These are phyloP conservation scores for Paecilomyces dactylethromorphus DNA, from an alignment of 2,329 filamentous ascomycete genomes.

Conservation along the genomic window DNA sequence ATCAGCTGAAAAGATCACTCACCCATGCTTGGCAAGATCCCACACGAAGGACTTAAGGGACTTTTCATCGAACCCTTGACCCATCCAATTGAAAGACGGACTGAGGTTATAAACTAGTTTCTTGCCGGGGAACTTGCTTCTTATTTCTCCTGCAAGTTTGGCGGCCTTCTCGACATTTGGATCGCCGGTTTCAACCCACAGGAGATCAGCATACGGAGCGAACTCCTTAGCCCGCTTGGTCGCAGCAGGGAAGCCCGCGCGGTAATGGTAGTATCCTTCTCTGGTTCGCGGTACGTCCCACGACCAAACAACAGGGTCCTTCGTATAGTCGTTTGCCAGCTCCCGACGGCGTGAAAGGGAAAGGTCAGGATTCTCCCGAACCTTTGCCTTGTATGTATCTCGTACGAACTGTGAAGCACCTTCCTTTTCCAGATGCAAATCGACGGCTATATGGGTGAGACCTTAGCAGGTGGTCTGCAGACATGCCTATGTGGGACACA, in stretches of 20 bases:
- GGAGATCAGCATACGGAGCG: conserved; percentile 83
- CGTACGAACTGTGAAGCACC: conserved; percentile 59
- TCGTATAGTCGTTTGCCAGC: conserved; percentile 62
- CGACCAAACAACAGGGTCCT: conserved; percentile 68
- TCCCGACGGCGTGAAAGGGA: conserved; percentile 71
- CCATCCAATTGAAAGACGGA: conserved; percentile 98
- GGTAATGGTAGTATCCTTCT: conserved; percentile 57
- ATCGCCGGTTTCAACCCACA: conserved; percentile 95
- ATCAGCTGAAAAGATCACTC: conserved; percentile 42
- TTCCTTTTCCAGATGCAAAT: conserved; percentile 63
- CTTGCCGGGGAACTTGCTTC: conserved; percentile 65
- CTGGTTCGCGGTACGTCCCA: conserved; percentile 91
- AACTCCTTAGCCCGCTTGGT: conserved; percentile 92
- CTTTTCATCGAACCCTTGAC: conserved; percentile 78
- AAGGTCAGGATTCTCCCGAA: conserved; percentile 61
- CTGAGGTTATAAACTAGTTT: conserved; percentile 93
- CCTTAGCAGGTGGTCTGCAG: conserved; percentile 6
- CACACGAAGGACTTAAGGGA: conserved; percentile 88
- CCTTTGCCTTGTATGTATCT: conserved; percentile 59
- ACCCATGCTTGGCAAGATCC: conserved; percentile 88
- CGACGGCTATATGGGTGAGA: conserved; percentile 50
- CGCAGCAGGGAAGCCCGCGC: conserved; percentile 73
- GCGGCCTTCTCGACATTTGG: conserved; percentile 73
- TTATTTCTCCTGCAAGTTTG: conserved; percentile 70
- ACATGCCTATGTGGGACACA: not conserved